Base-by-base conservation (phyloP, 78 protist genomes). In the Dictyostelium brefeldianum region DNA sequence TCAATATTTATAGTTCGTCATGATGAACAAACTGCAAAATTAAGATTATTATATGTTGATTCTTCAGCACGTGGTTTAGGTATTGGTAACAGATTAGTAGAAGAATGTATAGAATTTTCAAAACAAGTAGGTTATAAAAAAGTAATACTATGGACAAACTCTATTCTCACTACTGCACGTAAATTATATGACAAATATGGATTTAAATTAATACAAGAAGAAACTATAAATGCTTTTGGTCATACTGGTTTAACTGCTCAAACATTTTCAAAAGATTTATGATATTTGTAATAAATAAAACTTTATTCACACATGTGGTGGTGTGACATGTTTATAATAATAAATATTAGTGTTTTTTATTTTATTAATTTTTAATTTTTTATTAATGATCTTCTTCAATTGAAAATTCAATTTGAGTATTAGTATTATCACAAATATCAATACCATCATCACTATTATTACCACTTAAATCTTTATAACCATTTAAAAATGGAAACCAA, bases 41-140 rank as follows among this genome's bases (percentile, higher is more conserved):
- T 71, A 36, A 31, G 78, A 43, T 20, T 71, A 53, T 43, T 71
- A 43, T 71, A 71, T 71, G 78, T 71, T 71, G 78, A 71, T 41
- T 41, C 78, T 6, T 43, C 57, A n/a, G 78, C 78, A 3, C 47
- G 78, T 43, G 46, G 78, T 20, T 20, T 71, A n/a, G 78, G 78
- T 36, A 71, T 71, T 18, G 78, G 36, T 17, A 71, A 12, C 17
- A 15, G 4, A 71, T 71, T 71, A 29, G 53, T 71, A 20, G 78
- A 71, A 20, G 78, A 43, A 43, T 43, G 41, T 43, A 71, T 71
- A 5, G 15, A 71, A 31, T 71, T 71, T 43, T 22, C 78, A n/a
- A 0, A 43, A 15, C 14, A 41, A 20, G 53, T 31, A 8, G 78
- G 78, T 31, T 71, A 71, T 43, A 71, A 71, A 41, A 71, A 18